Conservation (phyloP, 2,329 filamentous ascomycete species). For the Alternaria solani region DNA sequence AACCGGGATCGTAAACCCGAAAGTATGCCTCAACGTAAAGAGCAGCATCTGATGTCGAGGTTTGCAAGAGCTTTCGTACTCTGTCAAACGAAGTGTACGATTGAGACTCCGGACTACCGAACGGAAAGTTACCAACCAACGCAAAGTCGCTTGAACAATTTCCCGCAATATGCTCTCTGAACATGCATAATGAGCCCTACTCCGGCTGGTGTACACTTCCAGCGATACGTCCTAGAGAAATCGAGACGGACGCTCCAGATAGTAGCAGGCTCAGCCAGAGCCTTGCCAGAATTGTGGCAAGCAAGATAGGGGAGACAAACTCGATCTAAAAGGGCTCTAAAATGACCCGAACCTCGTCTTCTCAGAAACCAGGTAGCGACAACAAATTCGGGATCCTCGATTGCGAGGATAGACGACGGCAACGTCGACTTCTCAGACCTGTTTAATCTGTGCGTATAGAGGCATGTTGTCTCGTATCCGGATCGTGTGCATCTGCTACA, state of each 20-base stretch:
- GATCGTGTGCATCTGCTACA: slow-evolving; percentile 27
- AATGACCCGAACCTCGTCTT: slow-evolving; percentile 26
- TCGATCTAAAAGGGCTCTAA: slow-evolving; percentile 18
- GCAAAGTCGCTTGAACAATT: slow-evolving; percentile 26
- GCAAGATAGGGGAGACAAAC: not conserved
- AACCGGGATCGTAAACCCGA: not conserved
- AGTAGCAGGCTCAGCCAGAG: not conserved
- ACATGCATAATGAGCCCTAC: no score
- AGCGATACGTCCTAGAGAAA: no score
- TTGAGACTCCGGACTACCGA: slow-evolving; percentile 24
- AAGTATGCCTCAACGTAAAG: not conserved
- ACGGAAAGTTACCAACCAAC: slow-evolving; percentile 33
- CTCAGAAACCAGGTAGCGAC: slow-evolving; percentile 32
- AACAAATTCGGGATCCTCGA: slow-evolving; percentile 25
- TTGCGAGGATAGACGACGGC: slow-evolving; percentile 13
- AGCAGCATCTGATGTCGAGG: not conserved
- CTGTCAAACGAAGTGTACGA: slow-evolving; percentile 19
- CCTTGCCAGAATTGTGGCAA: not conserved
- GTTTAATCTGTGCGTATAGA: slow-evolving; percentile 23
- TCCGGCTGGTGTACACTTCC: no score
- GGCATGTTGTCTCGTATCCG: slow-evolving; percentile 20
- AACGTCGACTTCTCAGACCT: not conserved
- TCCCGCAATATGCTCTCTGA: slow-evolving; percentile 20
- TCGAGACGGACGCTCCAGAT: no score
- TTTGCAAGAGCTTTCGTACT: not conserved